Percentiles rank a stretch among this genome's conserved stretches.
Evolutionary conservation across 2,329 filamentous ascomycete species (phyloP).

Genomic region (Escovopsis sp.): DNA sequence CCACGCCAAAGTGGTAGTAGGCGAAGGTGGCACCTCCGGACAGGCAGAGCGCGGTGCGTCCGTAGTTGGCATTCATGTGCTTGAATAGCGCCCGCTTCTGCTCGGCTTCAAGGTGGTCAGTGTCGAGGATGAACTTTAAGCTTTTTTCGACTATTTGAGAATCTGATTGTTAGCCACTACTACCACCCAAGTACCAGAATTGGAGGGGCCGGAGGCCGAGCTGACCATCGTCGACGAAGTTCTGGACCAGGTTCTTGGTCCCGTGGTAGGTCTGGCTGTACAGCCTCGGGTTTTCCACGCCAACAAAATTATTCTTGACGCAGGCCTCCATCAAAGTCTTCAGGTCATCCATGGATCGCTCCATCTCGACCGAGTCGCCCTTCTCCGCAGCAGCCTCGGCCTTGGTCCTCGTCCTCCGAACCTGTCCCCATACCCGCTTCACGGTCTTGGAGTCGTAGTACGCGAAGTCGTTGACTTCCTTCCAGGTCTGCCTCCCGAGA

Average conservation of each 20-base stretch:
- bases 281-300: conserved; percentile 82
- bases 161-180: not conserved
- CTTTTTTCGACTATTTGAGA: conserved; percentile 41
- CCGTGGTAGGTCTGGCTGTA: conserved; percentile 97
- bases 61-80: conserved; percentile 78
- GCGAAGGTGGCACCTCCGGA: conserved; percentile 90
- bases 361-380: conserved; percentile 20
- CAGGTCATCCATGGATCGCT: conserved; percentile 56
- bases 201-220: not conserved
- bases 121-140: conserved; percentile 53
- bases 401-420: conserved; percentile 46
- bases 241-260: conserved; percentile 87
- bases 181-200: too few species aligned
- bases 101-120: conserved; percentile 49
- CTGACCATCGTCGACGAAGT: conserved; percentile 68
- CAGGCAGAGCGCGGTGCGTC: conserved; percentile 79
- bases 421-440: conserved; percentile 58
- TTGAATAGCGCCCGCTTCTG: conserved; percentile 75
- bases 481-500: conserved; percentile 69
- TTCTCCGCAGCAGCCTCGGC: conserved; percentile 38
- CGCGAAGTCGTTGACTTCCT: conserved; percentile 58
- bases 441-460: conserved; percentile 87
- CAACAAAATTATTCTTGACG: conserved; percentile 95
- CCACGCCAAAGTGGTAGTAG: conserved; percentile 91
- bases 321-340: conserved; percentile 70